Base-by-base conservation (phyloP, 1,284 basidiomycete genomes). In the Irpex lacteus region DNA sequence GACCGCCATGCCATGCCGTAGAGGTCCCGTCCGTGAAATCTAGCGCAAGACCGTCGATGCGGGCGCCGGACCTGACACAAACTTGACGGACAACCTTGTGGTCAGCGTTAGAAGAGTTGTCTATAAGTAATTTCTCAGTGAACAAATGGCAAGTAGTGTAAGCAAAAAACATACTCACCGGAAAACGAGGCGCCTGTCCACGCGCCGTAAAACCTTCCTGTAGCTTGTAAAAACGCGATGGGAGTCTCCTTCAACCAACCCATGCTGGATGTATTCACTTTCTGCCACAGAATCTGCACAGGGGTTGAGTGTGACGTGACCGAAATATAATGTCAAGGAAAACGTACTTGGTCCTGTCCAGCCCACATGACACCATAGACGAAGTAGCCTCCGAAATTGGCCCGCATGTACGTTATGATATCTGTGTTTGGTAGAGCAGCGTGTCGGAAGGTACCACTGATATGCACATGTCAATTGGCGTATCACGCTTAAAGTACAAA, bases 361-460 rank as follows among this genome's bases (percentile, higher is more conserved):
- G 62, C 62, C 62, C 62, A 63, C 54, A 63, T 60, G 7, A 63
- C 34, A 37, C 50, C 40, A 34, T 21, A 26, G 1, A 7, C 19
- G 19, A 34, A 34, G 6, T n/a, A 19, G 18, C 19, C 26, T 6
- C 38, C 34, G 4, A 19, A n/a, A 18, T 44, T 26, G 21, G 21
- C 36, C 7, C 62, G 58, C 34, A 63, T 57, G 52, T 60, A 60
- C 11, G 62, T 58, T n/a, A 60, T 55, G n/a, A 63, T 54, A 19
- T 63, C 62, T 6, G 62, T 36, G n/a, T 63, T 60, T 6, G 62
- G 62, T 15, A 63, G 38, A 15, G 62, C 59, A 40, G 36, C 36
- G n/a, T 40, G 32, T 37, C 53, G 32, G 59, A 63, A 63, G 2
- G 7, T 5, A 13, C 62, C 62, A 4, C 59, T 63, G 62, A 9